phyloP scores from a whole-genome alignment of 805 yeast genomes.

The Hanseniaspora lindneri region DNA sequence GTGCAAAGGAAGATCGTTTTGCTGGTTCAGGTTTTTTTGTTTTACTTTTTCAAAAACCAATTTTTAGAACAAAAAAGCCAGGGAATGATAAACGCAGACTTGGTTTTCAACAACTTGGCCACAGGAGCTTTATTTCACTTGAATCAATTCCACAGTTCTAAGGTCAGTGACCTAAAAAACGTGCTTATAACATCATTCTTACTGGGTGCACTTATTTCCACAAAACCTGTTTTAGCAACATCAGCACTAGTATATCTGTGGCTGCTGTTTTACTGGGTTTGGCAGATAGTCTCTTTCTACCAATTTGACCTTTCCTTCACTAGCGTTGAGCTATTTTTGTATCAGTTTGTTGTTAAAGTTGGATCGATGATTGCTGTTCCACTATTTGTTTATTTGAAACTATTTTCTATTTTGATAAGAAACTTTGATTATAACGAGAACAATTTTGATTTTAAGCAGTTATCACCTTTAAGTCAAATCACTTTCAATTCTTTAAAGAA shows the following conservation, averaged over 20 bases:
- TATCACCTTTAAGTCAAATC: conserved; percentile 60
- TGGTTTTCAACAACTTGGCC: neutral
- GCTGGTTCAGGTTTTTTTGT: neutral
- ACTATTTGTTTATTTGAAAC: conserved; percentile 1
- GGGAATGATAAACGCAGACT: conserved; percentile 1
- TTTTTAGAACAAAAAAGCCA: neutral
- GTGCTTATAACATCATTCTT: neutral
- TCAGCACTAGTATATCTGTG: neutral
- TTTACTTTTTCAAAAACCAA: neutral
- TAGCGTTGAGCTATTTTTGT: neutral
- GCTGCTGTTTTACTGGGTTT: conserved; percentile 1
- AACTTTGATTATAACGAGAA: conserved; percentile 41
- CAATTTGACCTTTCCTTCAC: conserved; percentile 7
- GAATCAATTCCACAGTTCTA: neutral
- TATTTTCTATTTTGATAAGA: conserved; percentile 21
- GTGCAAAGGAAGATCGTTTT: neutral
- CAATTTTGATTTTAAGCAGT: conserved; percentile 33
- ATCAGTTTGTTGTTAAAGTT: conserved; percentile 14
- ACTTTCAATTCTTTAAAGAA: conserved; percentile 37
- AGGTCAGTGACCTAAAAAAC: neutral
- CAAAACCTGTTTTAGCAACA: conserved; percentile 1
- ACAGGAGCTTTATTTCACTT: neutral
- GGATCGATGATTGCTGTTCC: conserved; percentile 16
- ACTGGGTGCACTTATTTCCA: conserved; percentile 2
- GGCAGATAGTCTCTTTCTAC: conserved; percentile 6